These are phyloP conservation scores for Aristolochia contorta DNA, from an alignment of 164 flowering plant species.

Conservation along the genomic window DNA sequence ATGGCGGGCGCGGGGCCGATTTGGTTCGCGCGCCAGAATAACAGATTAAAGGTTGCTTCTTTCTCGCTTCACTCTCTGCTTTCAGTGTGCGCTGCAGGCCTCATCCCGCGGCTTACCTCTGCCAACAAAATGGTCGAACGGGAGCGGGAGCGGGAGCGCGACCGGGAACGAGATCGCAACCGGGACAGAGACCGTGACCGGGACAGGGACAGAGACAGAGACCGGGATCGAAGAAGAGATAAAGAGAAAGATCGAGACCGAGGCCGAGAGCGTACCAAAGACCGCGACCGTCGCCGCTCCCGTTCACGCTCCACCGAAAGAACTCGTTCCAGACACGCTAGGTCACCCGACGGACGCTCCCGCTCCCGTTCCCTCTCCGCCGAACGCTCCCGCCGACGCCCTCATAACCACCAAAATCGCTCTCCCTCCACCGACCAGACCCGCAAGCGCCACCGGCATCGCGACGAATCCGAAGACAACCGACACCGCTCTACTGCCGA, in stretches of 20 bases:
- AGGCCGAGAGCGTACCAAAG: slow-evolving; percentile 20
- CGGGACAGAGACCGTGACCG: slow-evolving; percentile 8
- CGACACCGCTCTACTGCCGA: slow-evolving; percentile 11
- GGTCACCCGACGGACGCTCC: slow-evolving; percentile 16
- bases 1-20: too few relatives aligned
- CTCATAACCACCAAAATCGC: slow-evolving; percentile 26
- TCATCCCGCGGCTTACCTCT: too few relatives aligned
- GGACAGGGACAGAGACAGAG: slow-evolving; percentile 4
- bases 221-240: slow-evolving; percentile 16
- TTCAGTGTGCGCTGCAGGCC: too few relatives aligned
- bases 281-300: slow-evolving; percentile 35
- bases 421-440: slow-evolving; percentile 42
- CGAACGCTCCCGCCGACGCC: slow-evolving; percentile 35
- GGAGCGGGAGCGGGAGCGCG: not conserved
- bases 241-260: slow-evolving; percentile 14
- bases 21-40: too few relatives aligned
- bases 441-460: slow-evolving; percentile 23
- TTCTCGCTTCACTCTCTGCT: too few relatives aligned
- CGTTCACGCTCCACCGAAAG: slow-evolving; percentile 53
- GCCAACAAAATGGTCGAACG: not conserved
- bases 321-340: slow-evolving; percentile 29
- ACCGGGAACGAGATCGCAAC: not conserved
- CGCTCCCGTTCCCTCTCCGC: slow-evolving; percentile 32
- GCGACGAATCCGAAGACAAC: slow-evolving; percentile 23
- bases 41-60: too few relatives aligned